phyloP scores from a whole-genome alignment of 2,329 filamentous ascomycete species.

The Aspergillus cejpii region DNA sequence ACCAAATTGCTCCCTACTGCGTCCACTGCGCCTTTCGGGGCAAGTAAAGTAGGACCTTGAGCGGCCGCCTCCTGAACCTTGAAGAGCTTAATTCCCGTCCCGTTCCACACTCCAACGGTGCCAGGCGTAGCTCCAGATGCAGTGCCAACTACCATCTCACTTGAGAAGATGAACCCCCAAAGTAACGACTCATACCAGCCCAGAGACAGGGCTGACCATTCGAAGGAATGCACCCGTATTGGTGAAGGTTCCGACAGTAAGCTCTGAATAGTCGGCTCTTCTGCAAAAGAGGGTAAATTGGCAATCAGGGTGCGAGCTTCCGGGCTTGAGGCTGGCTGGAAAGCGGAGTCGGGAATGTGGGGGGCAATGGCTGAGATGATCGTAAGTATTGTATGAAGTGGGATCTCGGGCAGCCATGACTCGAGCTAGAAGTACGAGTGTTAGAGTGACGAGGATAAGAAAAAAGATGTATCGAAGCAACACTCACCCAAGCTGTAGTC shows the following conservation, averaged over 20 bases:
- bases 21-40: constrained; percentile 84
- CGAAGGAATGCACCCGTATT: constrained; percentile 77
- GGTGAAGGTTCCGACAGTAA: constrained; percentile 63
- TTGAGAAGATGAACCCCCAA: constrained; percentile 87
- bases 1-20: constrained; percentile 88
- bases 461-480: background rate
- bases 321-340: constrained; percentile 34
- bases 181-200: constrained; percentile 95
- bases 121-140: constrained; percentile 56
- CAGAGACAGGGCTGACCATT: constrained; percentile 83
- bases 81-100: constrained; percentile 81
- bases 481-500: constrained; percentile 62
- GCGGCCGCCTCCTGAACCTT: constrained; percentile 78
- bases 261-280: constrained; percentile 56
- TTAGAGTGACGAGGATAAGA: constrained; percentile 12
- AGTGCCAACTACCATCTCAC: constrained; percentile 65
- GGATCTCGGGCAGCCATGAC: constrained; percentile 84
- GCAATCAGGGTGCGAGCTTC: constrained; percentile 39
- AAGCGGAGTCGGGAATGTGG: constrained; percentile 46
- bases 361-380: constrained; percentile 59
- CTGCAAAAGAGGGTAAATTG: constrained; percentile 40
- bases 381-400: constrained; percentile 76
- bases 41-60: constrained; percentile 71
- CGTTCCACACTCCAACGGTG: constrained; percentile 89
- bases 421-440: constrained; percentile 56